Evolutionary conservation across 352 stramenopile genomes (phyloP).

Genomic region (Thalassiosira hispida): DNA sequence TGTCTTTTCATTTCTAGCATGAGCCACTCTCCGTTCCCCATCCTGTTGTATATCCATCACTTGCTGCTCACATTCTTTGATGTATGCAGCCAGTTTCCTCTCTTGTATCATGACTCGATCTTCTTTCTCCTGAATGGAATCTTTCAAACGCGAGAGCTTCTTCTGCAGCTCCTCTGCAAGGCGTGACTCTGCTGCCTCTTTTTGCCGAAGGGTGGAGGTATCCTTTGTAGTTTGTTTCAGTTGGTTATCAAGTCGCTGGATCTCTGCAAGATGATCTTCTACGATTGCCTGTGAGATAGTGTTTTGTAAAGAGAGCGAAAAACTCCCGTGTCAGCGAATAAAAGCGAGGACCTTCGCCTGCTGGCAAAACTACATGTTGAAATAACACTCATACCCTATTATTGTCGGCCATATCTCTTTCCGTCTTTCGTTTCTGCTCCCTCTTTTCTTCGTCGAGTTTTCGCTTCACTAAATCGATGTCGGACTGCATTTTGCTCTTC

Average conservation of each 20-base stretch:
- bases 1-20: conserved; percentile 18
- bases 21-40: conserved; percentile 18
- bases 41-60: conserved; percentile 23
- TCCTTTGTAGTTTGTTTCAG: conserved; percentile 14
- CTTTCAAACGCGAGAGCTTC: conserved; percentile 3
- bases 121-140: conserved; percentile 8
- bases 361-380: neutral
- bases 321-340: neutral
- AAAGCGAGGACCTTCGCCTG: neutral
- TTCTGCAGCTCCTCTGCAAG: conserved; percentile 6
- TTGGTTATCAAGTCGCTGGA: conserved; percentile 6
- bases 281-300: neutral
- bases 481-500: conserved; percentile 41
- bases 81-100: neutral
- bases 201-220: neutral
- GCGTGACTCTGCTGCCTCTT: conserved; percentile 14
- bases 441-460: conserved; percentile 41
- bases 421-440: conserved; percentile 13
- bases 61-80: conserved; percentile 21
- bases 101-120: neutral
- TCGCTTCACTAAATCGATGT: conserved; percentile 36
- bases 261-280: conserved; percentile 11
- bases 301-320: neutral
- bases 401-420: conserved; percentile 21
- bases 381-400: conserved; percentile 6